phyloP scores from a whole-genome alignment of 306 rosid genomes.

The Pueraria montana region DNA sequence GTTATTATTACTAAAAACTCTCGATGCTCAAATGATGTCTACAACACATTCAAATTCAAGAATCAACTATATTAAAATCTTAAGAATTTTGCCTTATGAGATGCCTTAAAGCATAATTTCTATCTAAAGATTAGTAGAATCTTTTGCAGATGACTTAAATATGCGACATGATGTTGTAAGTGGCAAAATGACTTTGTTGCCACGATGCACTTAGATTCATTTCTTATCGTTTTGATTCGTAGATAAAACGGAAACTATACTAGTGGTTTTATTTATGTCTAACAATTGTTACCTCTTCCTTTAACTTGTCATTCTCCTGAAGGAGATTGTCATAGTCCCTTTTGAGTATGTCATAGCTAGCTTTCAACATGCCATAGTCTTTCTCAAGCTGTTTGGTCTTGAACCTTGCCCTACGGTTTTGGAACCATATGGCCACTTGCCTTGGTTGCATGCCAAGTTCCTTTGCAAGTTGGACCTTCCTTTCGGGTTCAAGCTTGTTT shows the following conservation, averaged over 20 bases:
- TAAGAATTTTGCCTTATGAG: no score
- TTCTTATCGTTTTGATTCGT: background rate
- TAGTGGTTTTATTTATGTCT: background rate
- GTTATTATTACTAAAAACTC: background rate
- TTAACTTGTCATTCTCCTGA: slow-evolving; percentile 55
- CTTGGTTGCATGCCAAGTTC: slow-evolving; percentile 83
- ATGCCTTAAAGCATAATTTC: no score
- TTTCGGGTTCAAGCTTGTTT: slow-evolving; percentile 84
- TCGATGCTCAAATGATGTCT: background rate
- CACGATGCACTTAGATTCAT: background rate
- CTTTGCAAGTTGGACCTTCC: slow-evolving; percentile 72
- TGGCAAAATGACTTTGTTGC: no score
- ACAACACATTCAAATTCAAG: background rate
- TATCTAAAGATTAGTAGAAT: background rate
- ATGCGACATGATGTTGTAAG: no score
- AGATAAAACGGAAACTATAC: background rate
- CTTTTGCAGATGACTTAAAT: no score
- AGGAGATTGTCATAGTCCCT: slow-evolving; percentile 63
- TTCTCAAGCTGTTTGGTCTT: slow-evolving; percentile 73
- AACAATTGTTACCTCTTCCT: slow-evolving; percentile 59
- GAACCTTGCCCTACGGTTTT: slow-evolving; percentile 80
- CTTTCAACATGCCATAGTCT: slow-evolving; percentile 63
- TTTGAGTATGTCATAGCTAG: slow-evolving; percentile 60
- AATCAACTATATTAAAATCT: background rate
- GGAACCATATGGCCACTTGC: slow-evolving; percentile 93